These are phyloP conservation scores for Verticillium klebahnii DNA, from an alignment of 2,329 filamentous ascomycete genomes.

Conservation along the genomic window DNA sequence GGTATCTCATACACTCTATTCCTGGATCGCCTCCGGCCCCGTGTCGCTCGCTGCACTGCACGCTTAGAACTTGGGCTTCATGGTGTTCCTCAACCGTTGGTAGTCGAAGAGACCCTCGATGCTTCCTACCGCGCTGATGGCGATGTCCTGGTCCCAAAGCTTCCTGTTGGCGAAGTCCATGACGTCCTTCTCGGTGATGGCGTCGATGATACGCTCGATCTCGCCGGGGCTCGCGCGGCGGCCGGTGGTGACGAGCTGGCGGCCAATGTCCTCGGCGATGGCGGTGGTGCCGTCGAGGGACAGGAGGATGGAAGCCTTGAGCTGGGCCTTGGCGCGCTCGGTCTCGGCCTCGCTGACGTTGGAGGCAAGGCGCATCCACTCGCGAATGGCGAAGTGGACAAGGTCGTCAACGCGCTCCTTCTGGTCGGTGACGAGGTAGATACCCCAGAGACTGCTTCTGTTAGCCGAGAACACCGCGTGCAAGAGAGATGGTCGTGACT, in stretches of 20 bases:
- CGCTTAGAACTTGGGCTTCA: slow-evolving; percentile 70
- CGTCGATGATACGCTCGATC: slow-evolving; percentile 87
- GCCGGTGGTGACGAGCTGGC: slow-evolving; percentile 96
- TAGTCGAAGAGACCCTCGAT: slow-evolving; percentile 86
- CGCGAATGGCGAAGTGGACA: slow-evolving; percentile 95
- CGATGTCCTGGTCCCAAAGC: slow-evolving; percentile 96
- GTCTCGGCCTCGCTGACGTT: slow-evolving; percentile 86
- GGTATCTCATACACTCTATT: slow-evolving; percentile 55
- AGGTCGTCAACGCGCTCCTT: slow-evolving; percentile 86
- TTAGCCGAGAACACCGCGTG: not conserved
- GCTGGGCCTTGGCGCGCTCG: slow-evolving; percentile 97
- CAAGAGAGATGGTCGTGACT: slow-evolving; percentile 24
- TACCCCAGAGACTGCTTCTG: slow-evolving; percentile 86
- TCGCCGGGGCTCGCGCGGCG: slow-evolving; percentile 86
- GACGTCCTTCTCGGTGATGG: slow-evolving; percentile 90
- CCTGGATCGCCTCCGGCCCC: slow-evolving; percentile 17
- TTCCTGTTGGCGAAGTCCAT: slow-evolving; percentile 95
- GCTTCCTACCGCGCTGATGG: slow-evolving; percentile 85
- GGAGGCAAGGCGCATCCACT: slow-evolving; percentile 93
- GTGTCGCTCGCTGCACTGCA: slow-evolving; percentile 7
- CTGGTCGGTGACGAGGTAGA: slow-evolving; percentile 95
- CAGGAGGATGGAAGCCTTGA: slow-evolving; percentile 96
- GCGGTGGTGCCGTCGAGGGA: slow-evolving; percentile 97
- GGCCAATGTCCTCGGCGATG: slow-evolving; percentile 95
- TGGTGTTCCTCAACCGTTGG: slow-evolving; percentile 73